Evolutionary conservation across 225 moss, liverwort and hornwort genomes (phyloP), one percentile per base, ranked within the genome.

Genomic region (Physcomitrellopsis africana): DNA sequence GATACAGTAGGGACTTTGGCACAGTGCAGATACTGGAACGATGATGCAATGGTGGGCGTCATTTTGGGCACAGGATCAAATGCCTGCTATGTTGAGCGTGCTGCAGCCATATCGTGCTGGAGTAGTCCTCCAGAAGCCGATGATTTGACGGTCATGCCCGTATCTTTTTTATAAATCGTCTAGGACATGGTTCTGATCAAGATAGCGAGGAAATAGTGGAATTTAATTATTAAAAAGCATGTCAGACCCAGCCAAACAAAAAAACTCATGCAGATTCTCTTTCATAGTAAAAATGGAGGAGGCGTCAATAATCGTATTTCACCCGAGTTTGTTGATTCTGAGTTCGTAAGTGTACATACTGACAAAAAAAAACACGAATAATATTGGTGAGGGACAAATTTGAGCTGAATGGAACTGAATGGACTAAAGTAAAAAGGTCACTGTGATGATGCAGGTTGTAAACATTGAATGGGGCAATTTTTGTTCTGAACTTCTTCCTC

Each of bases 1-100:
- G 93, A 94, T 66, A 90, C 93, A 0, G 93, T 94, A 0, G 93
- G 93, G 67, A 94, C 93, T 1, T 75, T 92, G 76, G 93, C 93
- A 1, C 92, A 88, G 29, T 92, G 89, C 23, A 69, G 86, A 9
- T 94, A 94, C 68, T 86, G 86, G 86, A 57, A 88, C 56, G 10
- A 60, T 9, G 85, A 94, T 51, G 90, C 90, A 12, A 91, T 91
- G 89, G 80, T 94, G 37, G 93, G 90, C 0, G 85, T 94, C 60
- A 94, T 94, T 74, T 73, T 94, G 60, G 93, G 93, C 51, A 94
- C 93, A 0, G 91, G 93, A 16, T 81, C 89, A 0, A 91, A 94
- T 72, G 93, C 93, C 1, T 91, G 91, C 75, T 94, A 94, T 3
- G 91, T 94, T 11, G 91, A 94, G 80, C 70, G 71, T 12, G 83